Percentiles rank a stretch among this genome's conserved stretches.
Evolutionary conservation across 768 basidiomycete species (phyloP).

Genomic region (Kwoniella mangroviensis): DNA sequence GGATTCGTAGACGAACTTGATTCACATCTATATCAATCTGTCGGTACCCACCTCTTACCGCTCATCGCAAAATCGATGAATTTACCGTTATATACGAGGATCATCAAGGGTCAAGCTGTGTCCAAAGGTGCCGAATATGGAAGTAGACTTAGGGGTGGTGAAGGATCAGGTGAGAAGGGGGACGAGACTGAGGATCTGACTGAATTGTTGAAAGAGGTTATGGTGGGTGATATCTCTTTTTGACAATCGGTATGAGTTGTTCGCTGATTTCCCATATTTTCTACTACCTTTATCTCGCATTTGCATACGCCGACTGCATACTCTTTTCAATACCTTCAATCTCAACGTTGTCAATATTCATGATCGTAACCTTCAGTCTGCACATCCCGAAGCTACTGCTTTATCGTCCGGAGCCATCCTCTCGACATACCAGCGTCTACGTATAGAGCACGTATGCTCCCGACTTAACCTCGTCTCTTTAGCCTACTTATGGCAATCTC

Average conservation of each 20-base stretch:
- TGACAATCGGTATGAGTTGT: not conserved
- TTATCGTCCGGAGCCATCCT: slow-evolving; percentile 96
- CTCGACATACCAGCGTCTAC: slow-evolving; percentile 93
- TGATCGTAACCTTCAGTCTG: slow-evolving; percentile 60
- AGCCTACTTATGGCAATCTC: slow-evolving; percentile 90
- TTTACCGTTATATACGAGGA: slow-evolving; percentile 79
- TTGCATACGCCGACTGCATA: too few relatives aligned
- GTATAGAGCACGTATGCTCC: slow-evolving; percentile 95
- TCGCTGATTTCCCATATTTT: not conserved
- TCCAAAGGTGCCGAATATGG: slow-evolving; percentile 88
- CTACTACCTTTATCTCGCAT: not conserved
- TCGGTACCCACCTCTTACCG: slow-evolving; percentile 91
- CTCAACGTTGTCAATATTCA: too few relatives aligned
- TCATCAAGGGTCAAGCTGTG: slow-evolving; percentile 80
- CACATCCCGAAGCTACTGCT: slow-evolving; percentile 79
- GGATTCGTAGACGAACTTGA: slow-evolving; percentile 85
- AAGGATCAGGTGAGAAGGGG: slow-evolving; percentile 64
- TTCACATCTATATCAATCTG: slow-evolving; percentile 98
- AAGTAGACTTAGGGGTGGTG: slow-evolving; percentile 61
- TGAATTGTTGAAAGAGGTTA: slow-evolving; percentile 71
- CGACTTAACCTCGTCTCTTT: slow-evolving; percentile 79
- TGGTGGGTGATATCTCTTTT: slow-evolving; percentile 64
- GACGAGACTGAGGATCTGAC: slow-evolving; percentile 97
- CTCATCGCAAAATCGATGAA: slow-evolving; percentile 81
- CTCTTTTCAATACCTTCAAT: too few relatives aligned